Percentiles rank a stretch among this genome's conserved stretches.
These are phyloP conservation scores for Larix kaempferi DNA, from an alignment of 75 land plant genomes.

Conservation along the genomic window DNA sequence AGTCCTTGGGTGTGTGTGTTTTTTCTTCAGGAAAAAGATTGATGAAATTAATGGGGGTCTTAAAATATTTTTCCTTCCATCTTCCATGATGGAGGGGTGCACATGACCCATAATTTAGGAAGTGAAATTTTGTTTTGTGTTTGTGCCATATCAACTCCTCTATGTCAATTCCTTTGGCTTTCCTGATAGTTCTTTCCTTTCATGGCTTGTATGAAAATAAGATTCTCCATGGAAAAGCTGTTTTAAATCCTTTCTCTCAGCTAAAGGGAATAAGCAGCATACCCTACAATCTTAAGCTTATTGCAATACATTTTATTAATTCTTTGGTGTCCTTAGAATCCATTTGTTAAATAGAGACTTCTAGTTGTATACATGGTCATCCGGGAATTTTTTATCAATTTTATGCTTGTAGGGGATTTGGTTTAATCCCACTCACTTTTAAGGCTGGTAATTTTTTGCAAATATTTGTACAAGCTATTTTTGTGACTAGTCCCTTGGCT, in stretches of 20 bases:
- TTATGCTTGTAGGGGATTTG: too few species aligned
- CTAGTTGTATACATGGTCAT: too few species aligned
- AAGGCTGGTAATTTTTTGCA: too few species aligned
- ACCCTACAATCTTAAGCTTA: too few species aligned
- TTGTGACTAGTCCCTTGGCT: too few species aligned
- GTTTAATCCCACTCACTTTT: too few species aligned
- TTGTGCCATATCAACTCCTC: conserved; percentile 89
- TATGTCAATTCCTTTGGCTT: conserved; percentile 89
- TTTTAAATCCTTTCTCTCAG: conserved; percentile 38
- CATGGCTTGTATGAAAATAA: conserved; percentile 92
- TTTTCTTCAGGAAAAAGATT: conserved; percentile 61
- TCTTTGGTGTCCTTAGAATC: too few species aligned
- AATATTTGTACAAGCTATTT: too few species aligned
- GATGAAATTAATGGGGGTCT: conserved; percentile 71
- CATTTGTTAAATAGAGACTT: too few species aligned
- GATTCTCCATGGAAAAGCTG: conserved; percentile 93
- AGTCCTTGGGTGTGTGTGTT: too few species aligned
- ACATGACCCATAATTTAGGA: conserved; percentile 81
- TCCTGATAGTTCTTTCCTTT: conserved; percentile 87
- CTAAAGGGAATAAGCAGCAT: not conserved
- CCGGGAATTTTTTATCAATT: too few species aligned
- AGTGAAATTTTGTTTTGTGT: conserved; percentile 80
- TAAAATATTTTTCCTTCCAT: conserved; percentile 85
- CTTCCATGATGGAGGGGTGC: conserved; percentile 69
- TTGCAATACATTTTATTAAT: too few species aligned